A percentile compares a stretch with the other conserved stretches of the same genome.
Evolutionary conservation across 2,329 filamentous ascomycete genomes (phyloP).

Genomic region (Periconia sp.): DNA sequence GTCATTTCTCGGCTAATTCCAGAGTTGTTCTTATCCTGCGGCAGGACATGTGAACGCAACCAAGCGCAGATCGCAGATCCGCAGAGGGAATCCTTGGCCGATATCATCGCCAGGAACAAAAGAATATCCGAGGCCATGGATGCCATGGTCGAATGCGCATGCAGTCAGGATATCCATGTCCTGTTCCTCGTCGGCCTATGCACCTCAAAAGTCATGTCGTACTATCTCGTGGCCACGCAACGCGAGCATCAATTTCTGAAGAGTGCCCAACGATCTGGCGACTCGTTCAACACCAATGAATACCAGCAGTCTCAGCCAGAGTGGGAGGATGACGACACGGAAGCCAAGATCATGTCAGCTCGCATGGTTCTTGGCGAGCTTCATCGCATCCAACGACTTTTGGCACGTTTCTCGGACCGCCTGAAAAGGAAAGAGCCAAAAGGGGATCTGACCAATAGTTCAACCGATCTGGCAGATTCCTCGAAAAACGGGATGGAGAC

Average conservation of each 20-base stretch:
- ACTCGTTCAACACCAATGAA: too few relatives aligned
- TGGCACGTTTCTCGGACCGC: slow-evolving; percentile 4
- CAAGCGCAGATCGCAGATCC: too few relatives aligned
- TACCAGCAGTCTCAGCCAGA: slow-evolving; percentile 1
- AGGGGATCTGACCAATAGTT: too few relatives aligned
- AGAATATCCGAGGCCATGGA: too few relatives aligned
- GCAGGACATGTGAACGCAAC: too few relatives aligned
- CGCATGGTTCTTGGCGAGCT: slow-evolving; percentile 6
- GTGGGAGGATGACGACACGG: slow-evolving; percentile 3
- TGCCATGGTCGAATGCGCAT: slow-evolving; percentile 5
- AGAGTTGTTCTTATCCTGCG: too few relatives aligned
- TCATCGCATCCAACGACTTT: slow-evolving; percentile 6
- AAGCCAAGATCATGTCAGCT: slow-evolving; percentile 6
- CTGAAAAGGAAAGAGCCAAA: neutral
- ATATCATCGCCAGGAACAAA: too few relatives aligned
- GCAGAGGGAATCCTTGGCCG: too few relatives aligned
- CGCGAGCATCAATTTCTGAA: neutral
- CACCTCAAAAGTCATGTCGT: slow-evolving; percentile 5
- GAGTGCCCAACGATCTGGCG: too few relatives aligned
- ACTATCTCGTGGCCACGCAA: slow-evolving; percentile 4
- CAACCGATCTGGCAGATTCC: neutral
- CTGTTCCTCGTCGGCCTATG: slow-evolving; percentile 6
- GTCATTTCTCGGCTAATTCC: too few relatives aligned
- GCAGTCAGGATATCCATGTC: slow-evolving; percentile 4
- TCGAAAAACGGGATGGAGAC: slow-evolving; percentile 2